These are phyloP conservation scores for Plasmodium knowlesi DNA, from an alignment of 169 alveolate genomes.

Conservation along the genomic window DNA sequence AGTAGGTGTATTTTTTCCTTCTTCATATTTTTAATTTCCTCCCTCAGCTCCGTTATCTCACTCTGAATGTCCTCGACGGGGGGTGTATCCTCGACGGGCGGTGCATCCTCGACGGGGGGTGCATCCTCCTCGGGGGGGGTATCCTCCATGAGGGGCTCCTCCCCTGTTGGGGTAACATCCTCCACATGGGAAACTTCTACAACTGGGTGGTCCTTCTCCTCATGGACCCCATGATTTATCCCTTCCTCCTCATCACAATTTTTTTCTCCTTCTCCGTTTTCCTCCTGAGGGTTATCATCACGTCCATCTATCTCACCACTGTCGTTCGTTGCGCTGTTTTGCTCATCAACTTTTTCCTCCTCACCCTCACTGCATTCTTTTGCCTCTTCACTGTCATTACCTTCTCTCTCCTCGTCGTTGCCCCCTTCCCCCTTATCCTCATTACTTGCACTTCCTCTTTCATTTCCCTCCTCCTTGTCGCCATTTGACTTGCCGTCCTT, in stretches of 20 bases:
- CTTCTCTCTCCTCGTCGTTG: not conserved
- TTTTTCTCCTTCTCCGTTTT: not conserved
- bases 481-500: not conserved
- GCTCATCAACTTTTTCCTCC: not conserved
- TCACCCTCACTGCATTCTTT: not conserved
- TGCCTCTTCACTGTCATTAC: not conserved
- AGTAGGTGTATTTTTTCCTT: conserved; percentile 57
- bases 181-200: not conserved
- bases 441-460: not conserved
- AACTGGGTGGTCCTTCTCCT: not conserved
- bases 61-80: not conserved
- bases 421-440: not conserved
- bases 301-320: not conserved
- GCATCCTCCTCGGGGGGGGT: too few species aligned
- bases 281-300: not conserved
- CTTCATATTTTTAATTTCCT: conserved; percentile 45
- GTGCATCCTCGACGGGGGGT: too few species aligned
- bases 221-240: not conserved
- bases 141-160: too few species aligned
- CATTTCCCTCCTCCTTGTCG: not conserved
- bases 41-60: conserved; percentile 11
- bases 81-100: too few species aligned
- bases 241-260: not conserved
- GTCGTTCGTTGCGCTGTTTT: not conserved
- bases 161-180: not conserved